Evolutionary conservation across 2,329 filamentous ascomycete species (phyloP).

Genomic region (Scedosporium boydii): DNA sequence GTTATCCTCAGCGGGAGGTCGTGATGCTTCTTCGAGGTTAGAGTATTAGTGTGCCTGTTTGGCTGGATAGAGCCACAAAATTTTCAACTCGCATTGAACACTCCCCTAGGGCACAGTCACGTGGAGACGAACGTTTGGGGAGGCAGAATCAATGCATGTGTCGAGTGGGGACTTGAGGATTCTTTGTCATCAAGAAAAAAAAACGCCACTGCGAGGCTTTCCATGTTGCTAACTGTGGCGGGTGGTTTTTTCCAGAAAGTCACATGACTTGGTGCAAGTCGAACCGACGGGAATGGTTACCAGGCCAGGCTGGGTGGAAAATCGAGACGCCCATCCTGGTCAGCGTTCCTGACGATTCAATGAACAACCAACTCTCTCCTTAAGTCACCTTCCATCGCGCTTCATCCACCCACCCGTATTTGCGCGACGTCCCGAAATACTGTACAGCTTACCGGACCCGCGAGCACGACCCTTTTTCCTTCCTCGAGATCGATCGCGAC

Average conservation of each 20-base stretch:
- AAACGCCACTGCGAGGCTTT: neutral
- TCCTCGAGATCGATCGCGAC: neutral
- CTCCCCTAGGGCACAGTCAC: constrained; percentile 7
- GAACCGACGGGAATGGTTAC: neutral
- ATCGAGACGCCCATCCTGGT: neutral
- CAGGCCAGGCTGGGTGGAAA: neutral
- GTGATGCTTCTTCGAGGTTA: constrained; percentile 9
- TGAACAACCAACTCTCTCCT: neutral
- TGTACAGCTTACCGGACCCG: neutral
- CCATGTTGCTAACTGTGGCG: neutral
- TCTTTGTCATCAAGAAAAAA: no score
- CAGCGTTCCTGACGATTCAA: neutral
- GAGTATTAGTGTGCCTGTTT: constrained; percentile 7
- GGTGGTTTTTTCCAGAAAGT: neutral
- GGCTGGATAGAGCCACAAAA: constrained; percentile 7
- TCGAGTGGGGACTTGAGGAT: no score
- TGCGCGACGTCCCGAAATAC: neutral
- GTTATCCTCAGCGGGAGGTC: constrained; percentile 6
- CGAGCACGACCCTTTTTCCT: neutral
- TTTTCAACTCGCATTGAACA: constrained; percentile 4
- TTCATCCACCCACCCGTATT: neutral
- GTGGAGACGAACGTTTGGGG: neutral
- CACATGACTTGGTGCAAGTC: neutral
- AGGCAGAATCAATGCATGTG: no score
- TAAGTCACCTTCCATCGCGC: neutral